Base-by-base conservation (phyloP, 345 rosid genomes). In the Linum tenue region DNA sequence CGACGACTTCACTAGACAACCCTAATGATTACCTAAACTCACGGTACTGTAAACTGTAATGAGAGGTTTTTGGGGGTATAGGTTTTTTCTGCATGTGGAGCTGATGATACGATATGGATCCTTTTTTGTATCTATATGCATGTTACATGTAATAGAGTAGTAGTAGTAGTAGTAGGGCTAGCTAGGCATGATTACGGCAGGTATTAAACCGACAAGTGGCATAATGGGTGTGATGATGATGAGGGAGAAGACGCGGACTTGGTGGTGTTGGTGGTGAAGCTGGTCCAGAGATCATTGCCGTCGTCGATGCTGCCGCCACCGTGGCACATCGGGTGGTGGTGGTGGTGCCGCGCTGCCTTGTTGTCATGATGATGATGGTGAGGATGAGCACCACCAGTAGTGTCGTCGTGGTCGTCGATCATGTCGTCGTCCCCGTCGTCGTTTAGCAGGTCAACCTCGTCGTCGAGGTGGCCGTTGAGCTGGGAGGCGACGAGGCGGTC, bases 401-500 rank as follows among this genome's bases (percentile, higher is more conserved):
- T 76, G 77, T 58, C 65, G 41, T 56, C 69, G 81, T 55, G 85
- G 77, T 67, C 81, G 68, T n/a, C 72, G 76, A 22, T 22, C 65
- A 70, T 59, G 53, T 76, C 79, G 59, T 78, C 76, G 39, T 76
- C 82, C 37, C 75, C 75, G 51, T 69, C 79, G 77, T 67, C 80
- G 69, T 15, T 73, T 73, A 22, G 31, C 65, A 70, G 58, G 48
- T 76, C 79, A 62, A 78, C 76, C 36, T 74, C 83, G 43, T 78
- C 76, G 56, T 69, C 14, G 14, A 35, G 72, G 37, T 74, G 78
- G 64, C 90, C 96, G 69, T 94, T 89, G n/a, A 94, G 87, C 65
- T 91, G 99, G 17, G 92, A 91, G 9, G 99, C 99, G 59, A 91
- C 96, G 0, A 94, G 82, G 62, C 90, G 84, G 67, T 94, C 99